phyloP scores from a whole-genome alignment of 2,329 filamentous ascomycete species.

The Teratosphaeria gauchensis region DNA sequence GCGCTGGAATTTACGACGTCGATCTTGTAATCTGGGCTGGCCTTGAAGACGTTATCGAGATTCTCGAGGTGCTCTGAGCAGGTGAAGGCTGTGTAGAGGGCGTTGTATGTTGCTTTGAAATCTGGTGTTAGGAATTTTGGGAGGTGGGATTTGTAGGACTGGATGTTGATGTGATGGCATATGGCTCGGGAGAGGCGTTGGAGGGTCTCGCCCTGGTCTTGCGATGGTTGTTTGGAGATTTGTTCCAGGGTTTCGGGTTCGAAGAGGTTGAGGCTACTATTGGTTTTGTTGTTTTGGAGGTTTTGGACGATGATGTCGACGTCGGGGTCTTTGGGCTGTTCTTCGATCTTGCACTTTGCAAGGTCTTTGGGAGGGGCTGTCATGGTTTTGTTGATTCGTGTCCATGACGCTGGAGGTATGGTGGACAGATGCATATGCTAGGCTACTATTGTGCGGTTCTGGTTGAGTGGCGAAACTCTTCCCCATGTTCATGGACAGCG shows the following conservation, averaged over 20 bases:
- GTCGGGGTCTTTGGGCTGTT: no score
- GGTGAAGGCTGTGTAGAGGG: neutral
- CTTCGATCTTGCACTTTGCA: no score
- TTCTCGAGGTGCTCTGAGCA: neutral
- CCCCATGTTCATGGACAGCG: no score
- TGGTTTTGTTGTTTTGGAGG: neutral
- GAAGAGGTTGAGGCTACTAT: neutral
- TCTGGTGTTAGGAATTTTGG: neutral
- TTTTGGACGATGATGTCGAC: neutral
- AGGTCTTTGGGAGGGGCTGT: no score
- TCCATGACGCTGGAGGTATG: no score
- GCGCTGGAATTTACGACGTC: neutral
- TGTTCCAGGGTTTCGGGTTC: neutral
- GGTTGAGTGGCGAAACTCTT: no score
- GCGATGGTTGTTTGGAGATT: neutral
- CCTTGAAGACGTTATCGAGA: neutral
- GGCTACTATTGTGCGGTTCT: no score
- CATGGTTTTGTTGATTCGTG: no score
- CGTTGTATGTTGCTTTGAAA: neutral
- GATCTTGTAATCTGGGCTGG: neutral
- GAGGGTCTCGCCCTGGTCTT: neutral
- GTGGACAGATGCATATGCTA: no score
- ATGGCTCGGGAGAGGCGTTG: neutral
- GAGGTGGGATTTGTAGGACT: neutral
- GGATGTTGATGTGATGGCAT: neutral